Evolutionary conservation across 352 stramenopile species (phyloP).

Genomic region (Phytophthora aleatoria): DNA sequence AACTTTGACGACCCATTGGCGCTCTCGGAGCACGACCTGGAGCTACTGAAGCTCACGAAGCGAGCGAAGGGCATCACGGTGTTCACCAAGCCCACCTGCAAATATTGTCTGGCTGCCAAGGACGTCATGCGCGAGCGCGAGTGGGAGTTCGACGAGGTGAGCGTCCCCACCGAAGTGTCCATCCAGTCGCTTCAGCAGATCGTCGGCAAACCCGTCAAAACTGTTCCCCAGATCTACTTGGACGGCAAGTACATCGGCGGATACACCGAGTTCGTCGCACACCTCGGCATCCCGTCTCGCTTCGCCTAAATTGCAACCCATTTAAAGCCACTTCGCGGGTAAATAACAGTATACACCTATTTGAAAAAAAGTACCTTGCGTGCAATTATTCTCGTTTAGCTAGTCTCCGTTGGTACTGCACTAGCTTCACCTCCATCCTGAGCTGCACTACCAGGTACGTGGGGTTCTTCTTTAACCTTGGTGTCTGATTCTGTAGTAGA

Average conservation of each 20-base stretch:
- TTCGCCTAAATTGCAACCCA: constrained; percentile 42
- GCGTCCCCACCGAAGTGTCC: constrained; percentile 57
- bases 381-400: constrained; percentile 4
- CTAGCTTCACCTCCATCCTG: constrained; percentile 21
- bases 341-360: constrained; percentile 32
- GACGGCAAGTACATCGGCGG: constrained; percentile 80
- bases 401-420: constrained; percentile 10
- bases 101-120: constrained; percentile 74
- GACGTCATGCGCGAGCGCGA: constrained; percentile 55
- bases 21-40: constrained; percentile 48
- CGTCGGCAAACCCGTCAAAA: constrained; percentile 60
- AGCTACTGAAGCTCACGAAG: constrained; percentile 47
- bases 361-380: constrained; percentile 15
- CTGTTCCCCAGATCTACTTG: constrained; percentile 83
- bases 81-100: constrained; percentile 81
- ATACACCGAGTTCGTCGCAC: constrained; percentile 72
- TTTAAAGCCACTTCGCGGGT: background rate
- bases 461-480: constrained; percentile 23
- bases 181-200: constrained; percentile 64
- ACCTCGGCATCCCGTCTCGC: constrained; percentile 65
- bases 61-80: constrained; percentile 58
- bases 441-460: constrained; percentile 2
- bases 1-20: constrained; percentile 53
- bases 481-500: constrained; percentile 8
- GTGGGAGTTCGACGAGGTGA: constrained; percentile 76